Base-by-base conservation (phyloP, 306 rosid species). In the Quillaja saponaria region DNA sequence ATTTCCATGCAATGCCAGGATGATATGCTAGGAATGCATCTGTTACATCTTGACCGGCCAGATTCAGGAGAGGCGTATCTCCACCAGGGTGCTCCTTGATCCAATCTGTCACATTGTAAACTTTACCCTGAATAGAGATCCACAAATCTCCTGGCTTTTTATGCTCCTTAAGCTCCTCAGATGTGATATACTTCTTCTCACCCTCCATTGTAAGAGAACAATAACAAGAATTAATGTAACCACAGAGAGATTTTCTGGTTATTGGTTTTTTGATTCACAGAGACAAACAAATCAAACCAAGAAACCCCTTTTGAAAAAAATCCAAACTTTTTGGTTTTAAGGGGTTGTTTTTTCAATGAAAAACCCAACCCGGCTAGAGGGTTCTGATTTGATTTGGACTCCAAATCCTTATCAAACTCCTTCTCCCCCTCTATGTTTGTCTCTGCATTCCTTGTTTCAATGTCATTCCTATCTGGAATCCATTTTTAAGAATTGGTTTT, bases 41-140 rank as follows among this genome's bases (percentile, higher is more conserved):
- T 2, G 97, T 90, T 19, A 76, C 91, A 19, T 90, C 97, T 28
- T 81, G 84, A 20, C 97, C 97, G 55, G 90, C 89, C 59, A 90
- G 74, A 61, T 76, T 75, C n/a, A 84, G 34, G 9, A 90, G 68
- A 1, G 90, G 88, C 2, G 42, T 13, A 1, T 78, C 77, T 18
- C 97, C 97, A 55, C 97, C 97, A 1, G 97, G 97, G 56, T 90
- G 97, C 72, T 55, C 47, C 16, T 74, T 19, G 33, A 66, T 33
- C 96, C 96, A 88, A 16, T 69, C 55, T 2, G 96, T 52, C 7
- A 85, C 90, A 41, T 88, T 63, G 80, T 88, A 88, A 66, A 85
- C 49, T 75, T 82, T 81, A 15, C 96, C 96, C 68, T 88, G 76
- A 21, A 88, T 80, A 10, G 96, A 70, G 71, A 88, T 85, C 96